Evolutionary conservation across 768 basidiomycete species (phyloP).

Genomic region (Lactifluus rugatus): DNA sequence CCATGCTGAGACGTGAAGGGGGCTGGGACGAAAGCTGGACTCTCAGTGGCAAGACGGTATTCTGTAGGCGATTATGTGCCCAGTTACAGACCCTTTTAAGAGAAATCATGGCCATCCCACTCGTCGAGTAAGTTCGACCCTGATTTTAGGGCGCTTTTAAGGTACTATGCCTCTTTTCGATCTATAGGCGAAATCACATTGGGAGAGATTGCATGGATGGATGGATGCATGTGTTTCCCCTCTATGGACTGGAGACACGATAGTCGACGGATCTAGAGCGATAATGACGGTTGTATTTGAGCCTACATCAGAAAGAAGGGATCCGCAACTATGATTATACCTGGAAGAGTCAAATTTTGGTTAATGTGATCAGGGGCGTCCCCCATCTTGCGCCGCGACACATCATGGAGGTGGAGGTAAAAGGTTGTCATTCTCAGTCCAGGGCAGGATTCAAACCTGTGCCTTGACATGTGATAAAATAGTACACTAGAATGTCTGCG

Average conservation of each 20-base stretch:
- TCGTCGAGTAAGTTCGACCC: neutral
- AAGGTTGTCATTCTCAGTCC: neutral
- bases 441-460: neutral
- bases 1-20: neutral
- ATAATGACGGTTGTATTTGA: neutral
- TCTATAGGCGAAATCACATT: conserved; percentile 7
- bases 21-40: neutral
- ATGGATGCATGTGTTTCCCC: neutral
- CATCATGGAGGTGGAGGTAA: neutral
- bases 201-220: neutral
- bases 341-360: neutral
- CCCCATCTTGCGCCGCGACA: neutral
- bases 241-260: neutral
- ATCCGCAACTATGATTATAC: neutral
- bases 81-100: conserved; percentile 15
- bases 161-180: neutral
- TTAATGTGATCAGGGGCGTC: neutral
- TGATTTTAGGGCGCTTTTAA: neutral
- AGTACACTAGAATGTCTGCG: neutral
- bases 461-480: neutral
- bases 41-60: neutral
- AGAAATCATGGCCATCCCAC: neutral
- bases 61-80: conserved; percentile 8
- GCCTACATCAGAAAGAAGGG: neutral
- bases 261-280: neutral